Evolutionary conservation across 2,329 filamentous ascomycete genomes (phyloP), one percentile per base, ranked within the genome.

Genomic region (Scolecobasidium constrictum): DNA sequence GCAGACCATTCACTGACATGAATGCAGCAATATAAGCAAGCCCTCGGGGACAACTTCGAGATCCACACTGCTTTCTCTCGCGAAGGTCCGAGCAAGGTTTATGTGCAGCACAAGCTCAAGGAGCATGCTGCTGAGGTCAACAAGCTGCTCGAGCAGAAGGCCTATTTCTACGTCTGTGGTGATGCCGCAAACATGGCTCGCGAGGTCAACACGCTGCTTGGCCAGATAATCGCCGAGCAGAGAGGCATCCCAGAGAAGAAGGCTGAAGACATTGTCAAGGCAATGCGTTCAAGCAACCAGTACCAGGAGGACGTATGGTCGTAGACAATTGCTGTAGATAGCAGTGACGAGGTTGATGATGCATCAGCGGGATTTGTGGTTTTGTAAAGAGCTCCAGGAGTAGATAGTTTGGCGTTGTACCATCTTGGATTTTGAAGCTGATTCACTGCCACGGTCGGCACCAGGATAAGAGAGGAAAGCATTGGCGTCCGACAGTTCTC

Each of bases 101-200:
- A 98, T 58, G 92, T 98, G 17, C 92, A 98, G 66, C 87, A 98
- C 65, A 77, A 84, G 48, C 73, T 98, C 47, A 82, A 84, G 66
- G 86, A 96, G 63, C 73, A 80, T 40, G 80, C 84, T 46, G 75
- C 84, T 55, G 78, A 94, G 54, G 74, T 98, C 65, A 90, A 94
- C 65, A 80, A 90, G 50, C 77, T 98, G 1, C 72, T 98, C 7
- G 72, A 83, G 63, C 84, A 88, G 61, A 81, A 81, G 57, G 92
- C 86, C 4, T 95, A 92, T 66, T 88, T 98, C 62, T 98, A 98
- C 62, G 90, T 98, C 46, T 98, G 93, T 56, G 92, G 92, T 66
- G 92, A 98, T 59, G 93, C 93, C 1, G 85, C 92, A 44, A 88
- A 94, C 68, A 95, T 95, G 88, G 88, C 88, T 37, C 81, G 88